Evolutionary conservation across 2,329 filamentous ascomycete species (phyloP), one percentile per base, ranked within the genome.

Genomic region (Calonectria crousiana): DNA sequence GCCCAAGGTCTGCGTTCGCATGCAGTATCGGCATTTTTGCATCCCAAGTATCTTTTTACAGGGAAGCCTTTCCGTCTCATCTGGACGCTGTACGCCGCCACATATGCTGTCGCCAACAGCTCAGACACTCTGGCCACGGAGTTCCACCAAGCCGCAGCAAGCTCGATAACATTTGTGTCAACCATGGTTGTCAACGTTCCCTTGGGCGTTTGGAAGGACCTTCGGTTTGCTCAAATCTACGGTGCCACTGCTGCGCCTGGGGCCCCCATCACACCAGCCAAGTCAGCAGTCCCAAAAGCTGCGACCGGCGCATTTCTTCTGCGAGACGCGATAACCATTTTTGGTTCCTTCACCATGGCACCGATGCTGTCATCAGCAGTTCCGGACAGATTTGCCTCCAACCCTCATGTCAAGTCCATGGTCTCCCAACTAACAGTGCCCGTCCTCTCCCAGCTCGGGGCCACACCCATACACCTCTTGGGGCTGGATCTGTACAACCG

Each of bases 171-270:
- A 0, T 81, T 82, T 34, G 76, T 80, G 11, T 81, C 78, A 2
- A 83, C 82, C 3, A 81, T 82, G 73, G 62, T 79, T 2, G 78
- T 84, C 52, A 84, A 84, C 20, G 81, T 83, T 2, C 82, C 82
- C 1, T 73, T 84, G 1, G 82, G 82, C 1, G 78, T 84, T 4
- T 79, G 80, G 71, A 84, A 84, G 9, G 82, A 84, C 51, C 74
- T 83, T 6, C 74, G 79, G 5, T 84, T 82, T 34, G 80, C 82
- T 2, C 78, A 82, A 4, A 75, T 82, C 32, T 84, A 80, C 60
- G 80, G 82, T 14, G 68, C 77, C 1, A 72, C 71, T 2, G 52
- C 53, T 5, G 69, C 66, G 70, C 64, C 58, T 68, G 53, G 10
- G 71, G 71, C 0, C 60, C 78, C 5, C 67, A 72, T 4, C 68